phyloP scores from a whole-genome alignment of 176 grass and related monocot species.

The Lolium perenne region DNA sequence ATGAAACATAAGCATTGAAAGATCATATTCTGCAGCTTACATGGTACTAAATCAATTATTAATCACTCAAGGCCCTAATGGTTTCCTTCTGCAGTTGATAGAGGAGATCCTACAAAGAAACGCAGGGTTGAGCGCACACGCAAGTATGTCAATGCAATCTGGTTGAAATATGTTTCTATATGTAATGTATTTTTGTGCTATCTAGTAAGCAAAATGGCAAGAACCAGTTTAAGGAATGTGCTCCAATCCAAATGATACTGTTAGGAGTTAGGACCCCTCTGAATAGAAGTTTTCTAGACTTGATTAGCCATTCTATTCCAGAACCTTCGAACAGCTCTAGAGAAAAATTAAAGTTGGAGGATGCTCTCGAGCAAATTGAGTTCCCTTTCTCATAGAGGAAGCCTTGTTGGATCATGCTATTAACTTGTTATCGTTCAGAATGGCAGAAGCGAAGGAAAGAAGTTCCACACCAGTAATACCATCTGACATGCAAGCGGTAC shows the following conservation, averaged over 20 bases:
- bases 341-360: not conserved
- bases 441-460: constrained; percentile 86
- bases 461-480: constrained; percentile 63
- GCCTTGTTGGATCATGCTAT: not conserved
- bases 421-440: constrained; percentile 52
- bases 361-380: not conserved
- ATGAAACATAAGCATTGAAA: not conserved
- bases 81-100: constrained; percentile 54
- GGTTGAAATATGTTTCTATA: not conserved
- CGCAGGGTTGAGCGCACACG: constrained; percentile 75
- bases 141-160: constrained; percentile 54
- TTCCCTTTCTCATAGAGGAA: not conserved
- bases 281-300: not conserved
- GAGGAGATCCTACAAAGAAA: constrained; percentile 79
- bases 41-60: not conserved
- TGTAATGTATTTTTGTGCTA: not conserved
- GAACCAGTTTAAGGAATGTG: not conserved
- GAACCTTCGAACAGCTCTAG: not conserved
- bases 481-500: constrained; percentile 64
- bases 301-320: not conserved
- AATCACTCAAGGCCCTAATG: constrained; percentile 26
- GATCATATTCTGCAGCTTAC: not conserved
- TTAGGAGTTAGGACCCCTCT: not conserved
- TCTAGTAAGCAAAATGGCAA: not conserved
- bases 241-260: not conserved